Base-by-base conservation (phyloP, 345 rosid genomes). In the Citrus unshiu region DNA sequence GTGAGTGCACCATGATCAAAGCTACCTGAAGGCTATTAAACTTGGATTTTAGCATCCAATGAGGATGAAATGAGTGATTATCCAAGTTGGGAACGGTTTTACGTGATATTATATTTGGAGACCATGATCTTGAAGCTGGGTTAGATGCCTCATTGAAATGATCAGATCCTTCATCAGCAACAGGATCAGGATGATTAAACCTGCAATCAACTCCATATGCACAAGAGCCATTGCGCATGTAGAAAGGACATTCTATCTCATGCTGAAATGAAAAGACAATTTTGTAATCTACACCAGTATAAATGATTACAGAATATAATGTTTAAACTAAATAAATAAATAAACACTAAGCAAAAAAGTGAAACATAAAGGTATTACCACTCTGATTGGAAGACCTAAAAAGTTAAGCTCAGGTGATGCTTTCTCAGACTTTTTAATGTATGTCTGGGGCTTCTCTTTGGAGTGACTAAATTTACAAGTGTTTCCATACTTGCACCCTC, bases 151-250 rank as follows among this genome's bases (percentile, higher is more conserved):
- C 61, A 25, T 51, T 32, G 63, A 43, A 43, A 57, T 79, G 82
- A 68, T 82, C 75, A 3, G 87, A 83, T 68, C 81, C 89, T 75
- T 64, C 86, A n/a, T 25, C 80, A 58, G 76, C 77, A 25, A 83
- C 82, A 29, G 93, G 93, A 68, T 90, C 88, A 29, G 93, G 93
- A 87, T 90, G 93, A 76, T 88, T 83, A 77, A 81, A 88, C 82
- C 75, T 81, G 86, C 91, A 90, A 77, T 30, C 81, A 69, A 83
- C 32, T 46, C 91, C 91, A 87, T 81, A 88, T 68, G 79, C 81
- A 82, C 93, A 90, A 29, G 93, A 81, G 80, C 89, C 93, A 70
- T 82, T 84, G 27, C 78, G 90, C 93, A 90, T 90, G 80, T 85
- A 90, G 78, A 73, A 87, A 14, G 83, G 82, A 35, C 93, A 88